Evolutionary conservation across 108 stramenopile genomes (phyloP), one percentile per base, ranked within the genome.

Genomic region (Cafeteria roenbergensis): DNA sequence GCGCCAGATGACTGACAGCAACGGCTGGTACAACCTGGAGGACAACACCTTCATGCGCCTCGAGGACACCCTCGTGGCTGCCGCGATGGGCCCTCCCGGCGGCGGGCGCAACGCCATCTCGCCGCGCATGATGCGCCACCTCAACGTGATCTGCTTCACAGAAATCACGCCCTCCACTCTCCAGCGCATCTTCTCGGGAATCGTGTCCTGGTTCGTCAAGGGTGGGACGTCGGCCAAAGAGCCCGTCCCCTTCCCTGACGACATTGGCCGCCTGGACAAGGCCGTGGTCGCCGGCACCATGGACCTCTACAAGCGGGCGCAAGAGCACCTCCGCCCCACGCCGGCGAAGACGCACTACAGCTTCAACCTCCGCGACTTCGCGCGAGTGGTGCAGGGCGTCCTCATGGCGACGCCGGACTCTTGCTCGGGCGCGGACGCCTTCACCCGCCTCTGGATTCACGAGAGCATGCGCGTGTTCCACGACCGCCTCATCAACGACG

Each of bases 51-150:
- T 82, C 78, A 53, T 53, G 30, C 58, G 35, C 12, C 68, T 83
- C 35, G 57, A 80, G 3, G 84, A 85, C 70, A 80, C 71, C 8
- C 56, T 76, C 3, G 36, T 83, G 12, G 58, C 79, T 8, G 76
- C 76, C 12, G 78, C 82, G 28, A 85, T 85, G 84, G 84, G 82
- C 14, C 84, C 84, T n/a, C 80, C 84, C 0, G 84, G 80, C 14
- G 84, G 84, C 17, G 84, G 84, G 0, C 65, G 84, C 20, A 85
- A 85, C 68, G 62, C 52, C 50, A 64, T 82, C 57, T 80, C 82
- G 24, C 84, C 84, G 25, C 75, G 84, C 14, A 37, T 85, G 29
- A 75, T 82, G 54, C 63, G 84, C n/a, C 82, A 85, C 74, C 82
- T 85, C 75, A 82, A 82, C 42, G 51, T 82, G 26, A 52, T 85